A percentile compares a stretch with the other conserved stretches of the same genome.
Evolutionary conservation across 2,329 filamentous ascomycete species (phyloP).

Genomic region (Aspergillus quadrilineatus): DNA sequence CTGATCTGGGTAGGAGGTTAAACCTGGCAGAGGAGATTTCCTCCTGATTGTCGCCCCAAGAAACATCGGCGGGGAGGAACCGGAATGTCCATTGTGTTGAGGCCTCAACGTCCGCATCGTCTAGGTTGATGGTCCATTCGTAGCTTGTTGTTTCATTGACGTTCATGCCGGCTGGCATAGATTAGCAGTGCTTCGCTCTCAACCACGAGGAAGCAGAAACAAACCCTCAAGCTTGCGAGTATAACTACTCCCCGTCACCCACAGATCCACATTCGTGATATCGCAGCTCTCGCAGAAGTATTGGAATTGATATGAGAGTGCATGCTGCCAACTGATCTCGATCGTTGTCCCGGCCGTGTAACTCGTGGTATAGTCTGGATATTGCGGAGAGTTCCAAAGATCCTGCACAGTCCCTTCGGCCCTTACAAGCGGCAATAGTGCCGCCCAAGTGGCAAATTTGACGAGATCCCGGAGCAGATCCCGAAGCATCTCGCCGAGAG

Average conservation of each 20-base stretch:
- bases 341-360: conserved; percentile 3
- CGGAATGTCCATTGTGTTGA: conserved; percentile 8
- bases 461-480: neutral
- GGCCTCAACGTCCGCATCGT: neutral
- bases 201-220: neutral
- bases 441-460: neutral
- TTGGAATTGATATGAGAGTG: neutral
- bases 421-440: neutral
- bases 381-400: conserved; percentile 5
- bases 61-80: conserved; percentile 7
- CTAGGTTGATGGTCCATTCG: conserved; percentile 7
- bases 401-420: conserved; percentile 8
- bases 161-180: neutral
- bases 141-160: conserved; percentile 7
- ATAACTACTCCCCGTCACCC: conserved; percentile 5
- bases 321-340: conserved; percentile 6
- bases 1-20: neutral
- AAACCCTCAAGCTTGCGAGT: conserved; percentile 7
- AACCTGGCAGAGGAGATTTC: conserved; percentile 12
- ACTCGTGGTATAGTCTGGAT: conserved; percentile 6
- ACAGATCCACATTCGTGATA: conserved; percentile 7
- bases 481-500: neutral
- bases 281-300: conserved; percentile 5
- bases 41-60: conserved; percentile 4
- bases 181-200: neutral